phyloP scores from a whole-genome alignment of 2,329 filamentous ascomycete genomes.

The Colletotrichum shisoi region DNA sequence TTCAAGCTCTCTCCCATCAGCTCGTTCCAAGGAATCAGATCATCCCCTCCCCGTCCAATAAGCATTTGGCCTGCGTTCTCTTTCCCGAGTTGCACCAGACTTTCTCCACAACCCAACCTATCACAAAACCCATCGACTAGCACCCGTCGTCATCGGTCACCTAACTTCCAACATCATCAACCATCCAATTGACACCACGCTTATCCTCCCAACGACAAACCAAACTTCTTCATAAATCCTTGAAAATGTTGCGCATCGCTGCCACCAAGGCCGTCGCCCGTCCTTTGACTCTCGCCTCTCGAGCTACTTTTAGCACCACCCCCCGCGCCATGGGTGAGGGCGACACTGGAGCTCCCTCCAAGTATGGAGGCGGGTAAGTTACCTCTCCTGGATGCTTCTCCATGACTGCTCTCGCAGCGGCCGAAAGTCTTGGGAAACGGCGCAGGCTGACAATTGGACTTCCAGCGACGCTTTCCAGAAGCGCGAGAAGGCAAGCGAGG shows the following conservation, averaged over 20 bases:
- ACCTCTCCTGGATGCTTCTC: neutral
- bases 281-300: constrained; percentile 59
- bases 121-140: constrained; percentile 34
- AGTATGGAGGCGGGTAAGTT: constrained; percentile 64
- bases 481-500: constrained; percentile 87
- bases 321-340: constrained; percentile 71
- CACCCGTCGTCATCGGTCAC: constrained; percentile 36
- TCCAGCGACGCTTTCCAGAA: constrained; percentile 88
- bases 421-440: neutral
- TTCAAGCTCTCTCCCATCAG: neutral
- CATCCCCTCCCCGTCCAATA: constrained; percentile 24
- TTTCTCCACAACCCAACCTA: constrained; percentile 33
- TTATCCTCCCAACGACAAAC: constrained; percentile 29
- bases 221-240: constrained; percentile 30
- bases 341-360: constrained; percentile 70
- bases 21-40: constrained; percentile 33
- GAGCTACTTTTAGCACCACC: constrained; percentile 69
- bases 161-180: constrained; percentile 18
- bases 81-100: constrained; percentile 18
- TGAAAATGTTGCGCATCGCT: constrained; percentile 72
- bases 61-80: constrained; percentile 12
- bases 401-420: neutral
- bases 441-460: constrained; percentile 33
- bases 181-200: constrained; percentile 25
- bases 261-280: constrained; percentile 63